Evolutionary conservation across 2,329 filamentous ascomycete species (phyloP), one percentile per base, ranked within the genome.

Genomic region (Bimuria novae-zelandiae): DNA sequence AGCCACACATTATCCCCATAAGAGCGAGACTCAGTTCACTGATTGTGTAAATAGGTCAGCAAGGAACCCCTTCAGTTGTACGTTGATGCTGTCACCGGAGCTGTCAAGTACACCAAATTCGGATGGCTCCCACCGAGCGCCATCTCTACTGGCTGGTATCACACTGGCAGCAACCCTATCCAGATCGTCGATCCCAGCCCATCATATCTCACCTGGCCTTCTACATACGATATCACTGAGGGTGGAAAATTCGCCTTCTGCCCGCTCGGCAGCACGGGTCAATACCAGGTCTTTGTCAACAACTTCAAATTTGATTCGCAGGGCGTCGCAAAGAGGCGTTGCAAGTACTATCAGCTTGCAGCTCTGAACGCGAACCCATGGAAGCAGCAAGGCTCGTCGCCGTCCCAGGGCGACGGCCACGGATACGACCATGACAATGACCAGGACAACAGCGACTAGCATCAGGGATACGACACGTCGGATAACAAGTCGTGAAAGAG

Each of bases 251-350:
- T 56, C 55, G 47, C 40, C 19, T 51, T 69, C 19, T 70, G 65
- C 54, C 57, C 57, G 16, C 41, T 61, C 19, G 57, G 61, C 8
- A 41, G 36, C 25, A 68, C 64, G 16, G 60, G 62, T 19, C 60
- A 68, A 37, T 70, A 58, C 59, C 59, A 69, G 48, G 56, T 71
- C 21, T 70, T 62, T 53, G 59, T 68, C 57, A 63, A 62, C 57
- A 49, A 52, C 41, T 47, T 46, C 12, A 69, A 69, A 50, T 68
- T 63, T 30, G 54, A 60, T 4, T 43, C 49, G n/a, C 36, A 42
- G 7, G 46, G 40, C 7, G 30, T 40, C 7, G n/a, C 44, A 11
- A 49, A 40, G 19, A 32, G 19, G 23, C 7, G 8, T 7, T 46
- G 46, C 41, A 44, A 17, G 32, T 52, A 48, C 48, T 56, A 53